phyloP scores from a whole-genome alignment of 805 yeast genomes.

The Metschnikowia santaceciliae region DNA sequence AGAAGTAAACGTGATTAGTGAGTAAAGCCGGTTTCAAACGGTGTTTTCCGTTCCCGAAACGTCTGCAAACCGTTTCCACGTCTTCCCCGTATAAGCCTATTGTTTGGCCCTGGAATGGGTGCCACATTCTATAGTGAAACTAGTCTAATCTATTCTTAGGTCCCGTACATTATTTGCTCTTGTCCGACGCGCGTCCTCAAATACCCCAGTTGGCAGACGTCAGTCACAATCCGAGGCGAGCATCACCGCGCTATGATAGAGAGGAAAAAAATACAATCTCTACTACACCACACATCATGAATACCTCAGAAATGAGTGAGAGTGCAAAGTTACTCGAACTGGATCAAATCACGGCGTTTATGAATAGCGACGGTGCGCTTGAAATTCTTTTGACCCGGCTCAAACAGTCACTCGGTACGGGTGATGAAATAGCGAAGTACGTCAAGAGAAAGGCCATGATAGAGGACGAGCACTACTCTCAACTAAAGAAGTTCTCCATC shows the following conservation, averaged over 20 bases:
- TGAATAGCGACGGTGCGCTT: slow-evolving; percentile 71
- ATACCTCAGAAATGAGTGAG: slow-evolving; percentile 5
- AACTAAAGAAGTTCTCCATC: slow-evolving; percentile 65
- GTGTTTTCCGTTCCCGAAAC: too few relatives aligned
- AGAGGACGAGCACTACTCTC: slow-evolving; percentile 76
- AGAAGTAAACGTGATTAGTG: background rate
- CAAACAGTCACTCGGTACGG: slow-evolving; percentile 74
- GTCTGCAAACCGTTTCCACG: too few relatives aligned
- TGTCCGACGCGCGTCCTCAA: slow-evolving; percentile 1
- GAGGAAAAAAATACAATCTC: background rate
- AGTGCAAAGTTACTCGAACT: slow-evolving; percentile 17
- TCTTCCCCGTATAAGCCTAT: too few relatives aligned
- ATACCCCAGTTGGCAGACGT: background rate
- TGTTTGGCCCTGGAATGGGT: too few relatives aligned
- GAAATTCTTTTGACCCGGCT: slow-evolving; percentile 68
- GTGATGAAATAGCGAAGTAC: slow-evolving; percentile 81
- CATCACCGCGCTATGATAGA: slow-evolving; percentile 1
- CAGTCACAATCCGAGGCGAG: background rate
- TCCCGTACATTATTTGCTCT: background rate
- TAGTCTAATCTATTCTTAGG: background rate
- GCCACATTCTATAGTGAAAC: background rate
- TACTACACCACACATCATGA: slow-evolving; percentile 1
- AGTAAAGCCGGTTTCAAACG: too few relatives aligned
- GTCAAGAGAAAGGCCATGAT: slow-evolving; percentile 71
- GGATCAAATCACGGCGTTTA: slow-evolving; percentile 47